phyloP scores from a whole-genome alignment of 1,139 yeast species.

The Candida tunisiensis region DNA sequence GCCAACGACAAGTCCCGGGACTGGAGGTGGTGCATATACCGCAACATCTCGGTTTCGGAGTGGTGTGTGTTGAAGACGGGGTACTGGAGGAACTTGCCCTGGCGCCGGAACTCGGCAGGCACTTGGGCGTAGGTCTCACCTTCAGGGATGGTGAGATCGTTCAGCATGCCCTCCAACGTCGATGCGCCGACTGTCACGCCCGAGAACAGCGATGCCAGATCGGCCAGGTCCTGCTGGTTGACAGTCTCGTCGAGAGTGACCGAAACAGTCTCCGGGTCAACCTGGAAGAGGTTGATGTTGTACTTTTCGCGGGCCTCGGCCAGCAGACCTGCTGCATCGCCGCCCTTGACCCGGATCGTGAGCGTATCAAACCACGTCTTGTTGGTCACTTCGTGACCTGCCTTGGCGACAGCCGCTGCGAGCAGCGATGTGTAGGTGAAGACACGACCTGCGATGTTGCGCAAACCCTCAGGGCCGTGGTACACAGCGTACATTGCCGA shows the following conservation, averaged over 20 bases:
- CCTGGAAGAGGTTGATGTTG: slow-evolving; percentile 65
- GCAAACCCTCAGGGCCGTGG: slow-evolving; percentile 89
- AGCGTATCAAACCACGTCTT: slow-evolving; percentile 76
- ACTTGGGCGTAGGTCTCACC: slow-evolving; percentile 16
- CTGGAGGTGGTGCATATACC: slow-evolving; percentile 78
- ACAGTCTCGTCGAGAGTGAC: slow-evolving; percentile 81
- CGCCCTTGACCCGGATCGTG: slow-evolving; percentile 43
- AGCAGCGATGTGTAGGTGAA: slow-evolving; percentile 59
- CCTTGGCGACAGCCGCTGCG: slow-evolving; percentile 33
- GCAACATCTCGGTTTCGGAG: slow-evolving; percentile 85
- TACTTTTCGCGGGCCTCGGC: slow-evolving; percentile 38
- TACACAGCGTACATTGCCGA: slow-evolving; percentile 92
- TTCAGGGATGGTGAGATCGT: slow-evolving; percentile 5
- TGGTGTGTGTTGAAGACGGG: slow-evolving; percentile 78
- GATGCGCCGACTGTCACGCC: slow-evolving; percentile 6
- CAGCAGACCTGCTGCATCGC: slow-evolving; percentile 37
- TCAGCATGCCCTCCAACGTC: slow-evolving; percentile 4
- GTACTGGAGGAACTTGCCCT: slow-evolving; percentile 39
- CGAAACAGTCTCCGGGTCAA: slow-evolving; percentile 43
- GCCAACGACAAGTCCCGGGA: slow-evolving; percentile 84
- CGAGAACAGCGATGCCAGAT: slow-evolving; percentile 36
- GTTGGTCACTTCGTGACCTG: slow-evolving; percentile 21
- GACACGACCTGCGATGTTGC: slow-evolving; percentile 61
- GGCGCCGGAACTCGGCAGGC: slow-evolving; percentile 39
- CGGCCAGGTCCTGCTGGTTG: slow-evolving; percentile 39